Percentiles rank a stretch among this genome's conserved stretches.
These are phyloP conservation scores for Ustulina deusta DNA, from an alignment of 2,329 filamentous ascomycete species.

Conservation along the genomic window DNA sequence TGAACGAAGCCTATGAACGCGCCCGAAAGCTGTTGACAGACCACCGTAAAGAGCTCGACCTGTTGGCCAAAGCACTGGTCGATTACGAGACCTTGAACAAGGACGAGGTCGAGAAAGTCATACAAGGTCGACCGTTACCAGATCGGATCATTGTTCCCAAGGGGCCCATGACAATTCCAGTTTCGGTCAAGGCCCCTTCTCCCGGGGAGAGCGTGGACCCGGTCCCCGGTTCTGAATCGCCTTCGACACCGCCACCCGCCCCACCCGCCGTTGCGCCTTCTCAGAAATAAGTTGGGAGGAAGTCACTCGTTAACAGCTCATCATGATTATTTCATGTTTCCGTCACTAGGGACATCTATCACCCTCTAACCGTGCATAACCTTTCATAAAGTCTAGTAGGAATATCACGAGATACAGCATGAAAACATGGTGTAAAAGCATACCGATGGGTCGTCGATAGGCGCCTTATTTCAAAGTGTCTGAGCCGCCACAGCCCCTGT, in stretches of 20 bases:
- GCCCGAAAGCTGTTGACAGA: constrained; percentile 77
- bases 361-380: constrained; percentile 7
- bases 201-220: constrained; percentile 41
- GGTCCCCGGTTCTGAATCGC: constrained; percentile 40
- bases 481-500: background rate
- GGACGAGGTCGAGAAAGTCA: constrained; percentile 89
- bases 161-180: constrained; percentile 76
- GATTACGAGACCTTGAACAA: constrained; percentile 94
- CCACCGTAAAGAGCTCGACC: constrained; percentile 86
- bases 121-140: constrained; percentile 84
- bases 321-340: constrained; percentile 16
- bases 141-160: constrained; percentile 72
- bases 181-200: constrained; percentile 43
- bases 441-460: constrained; percentile 26
- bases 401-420: constrained; percentile 20
- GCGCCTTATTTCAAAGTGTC: constrained; percentile 12
- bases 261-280: constrained; percentile 43
- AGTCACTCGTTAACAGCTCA: constrained; percentile 9
- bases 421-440: constrained; percentile 25
- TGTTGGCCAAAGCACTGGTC: constrained; percentile 87
- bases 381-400: background rate
- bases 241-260: constrained; percentile 47
- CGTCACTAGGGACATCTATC: background rate
- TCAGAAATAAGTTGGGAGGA: constrained; percentile 14
- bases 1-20: constrained; percentile 84